A percentile compares a stretch with the other conserved stretches of the same genome.
These are phyloP conservation scores for Brassica incana DNA, from an alignment of 345 rosid species.

Conservation along the genomic window DNA sequence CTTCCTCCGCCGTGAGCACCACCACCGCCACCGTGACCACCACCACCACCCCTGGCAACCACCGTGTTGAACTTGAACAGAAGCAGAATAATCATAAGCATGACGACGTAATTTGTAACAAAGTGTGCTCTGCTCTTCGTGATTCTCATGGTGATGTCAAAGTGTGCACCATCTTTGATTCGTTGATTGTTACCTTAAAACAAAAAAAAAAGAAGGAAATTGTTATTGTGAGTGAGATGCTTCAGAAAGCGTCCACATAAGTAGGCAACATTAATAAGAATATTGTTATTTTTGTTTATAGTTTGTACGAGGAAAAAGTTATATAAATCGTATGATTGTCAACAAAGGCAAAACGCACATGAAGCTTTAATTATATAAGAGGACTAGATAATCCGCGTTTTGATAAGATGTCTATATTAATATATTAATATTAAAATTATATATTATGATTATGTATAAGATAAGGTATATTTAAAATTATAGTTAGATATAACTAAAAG, in stretches of 20 bases:
- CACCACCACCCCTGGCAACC: conserved; percentile 11
- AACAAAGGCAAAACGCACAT: neutral
- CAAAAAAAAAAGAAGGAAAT: neutral
- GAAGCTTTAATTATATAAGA: neutral
- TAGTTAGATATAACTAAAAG: no score
- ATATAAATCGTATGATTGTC: neutral
- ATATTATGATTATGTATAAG: no score
- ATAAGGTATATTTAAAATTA: no score
- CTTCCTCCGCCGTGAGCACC: neutral
- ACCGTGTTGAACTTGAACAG: conserved; percentile 14
- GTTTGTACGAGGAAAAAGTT: neutral
- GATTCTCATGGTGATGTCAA: conserved; percentile 24
- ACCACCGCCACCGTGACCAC: neutral
- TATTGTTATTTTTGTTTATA: neutral
- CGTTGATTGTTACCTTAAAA: conserved; percentile 22
- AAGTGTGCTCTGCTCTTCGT: conserved; percentile 4
- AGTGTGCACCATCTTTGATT: conserved; percentile 18
- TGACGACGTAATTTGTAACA: conserved; percentile 8
- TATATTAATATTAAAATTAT: no score
- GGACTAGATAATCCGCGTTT: no score
- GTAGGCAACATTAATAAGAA: conserved; percentile 11
- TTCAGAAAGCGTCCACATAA: neutral
- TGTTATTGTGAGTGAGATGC: conserved; percentile 1
- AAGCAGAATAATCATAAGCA: conserved; percentile 11
- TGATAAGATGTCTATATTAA: no score